Evolutionary conservation across 805 yeast species (phyloP).

Genomic region (Metschnikowia reukaufii): DNA sequence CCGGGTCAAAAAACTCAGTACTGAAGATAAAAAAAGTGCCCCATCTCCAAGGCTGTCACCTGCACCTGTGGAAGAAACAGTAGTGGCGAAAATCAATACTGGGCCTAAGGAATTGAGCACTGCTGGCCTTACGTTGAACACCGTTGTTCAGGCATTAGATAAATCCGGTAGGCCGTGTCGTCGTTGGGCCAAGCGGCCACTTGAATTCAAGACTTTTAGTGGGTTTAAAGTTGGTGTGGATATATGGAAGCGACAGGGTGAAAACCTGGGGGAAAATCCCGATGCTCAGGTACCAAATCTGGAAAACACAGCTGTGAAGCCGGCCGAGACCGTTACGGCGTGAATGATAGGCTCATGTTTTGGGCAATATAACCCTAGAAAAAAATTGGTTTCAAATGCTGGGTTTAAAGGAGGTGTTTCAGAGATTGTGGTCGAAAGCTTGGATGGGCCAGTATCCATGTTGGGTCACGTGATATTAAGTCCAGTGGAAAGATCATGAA

Average conservation of each 20-base stretch:
- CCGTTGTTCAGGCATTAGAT: constrained; percentile 32
- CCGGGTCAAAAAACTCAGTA: constrained; percentile 32
- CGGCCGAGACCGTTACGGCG: neutral
- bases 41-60: constrained; percentile 29
- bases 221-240: constrained; percentile 39
- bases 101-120: constrained; percentile 43
- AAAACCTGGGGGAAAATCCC: neutral
- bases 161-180: constrained; percentile 34
- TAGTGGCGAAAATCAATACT: constrained; percentile 32
- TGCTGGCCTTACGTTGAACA: constrained; percentile 40
- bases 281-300: neutral
- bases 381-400: no score
- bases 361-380: no score
- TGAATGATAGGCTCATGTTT: no score
- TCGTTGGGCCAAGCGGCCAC: constrained; percentile 36
- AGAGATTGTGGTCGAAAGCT: no score
- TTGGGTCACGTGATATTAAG: no score
- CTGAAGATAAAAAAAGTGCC: constrained; percentile 28
- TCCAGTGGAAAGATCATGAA: no score
- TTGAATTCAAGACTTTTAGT: constrained; percentile 42
- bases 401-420: no score
- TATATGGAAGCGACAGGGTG: constrained; percentile 12
- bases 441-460: no score
- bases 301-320: neutral
- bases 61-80: constrained; percentile 14